Evolutionary conservation across 2,329 filamentous ascomycete genomes (phyloP), one percentile per base, ranked within the genome.

Genomic region (Cryoendolithus antarcticus): DNA sequence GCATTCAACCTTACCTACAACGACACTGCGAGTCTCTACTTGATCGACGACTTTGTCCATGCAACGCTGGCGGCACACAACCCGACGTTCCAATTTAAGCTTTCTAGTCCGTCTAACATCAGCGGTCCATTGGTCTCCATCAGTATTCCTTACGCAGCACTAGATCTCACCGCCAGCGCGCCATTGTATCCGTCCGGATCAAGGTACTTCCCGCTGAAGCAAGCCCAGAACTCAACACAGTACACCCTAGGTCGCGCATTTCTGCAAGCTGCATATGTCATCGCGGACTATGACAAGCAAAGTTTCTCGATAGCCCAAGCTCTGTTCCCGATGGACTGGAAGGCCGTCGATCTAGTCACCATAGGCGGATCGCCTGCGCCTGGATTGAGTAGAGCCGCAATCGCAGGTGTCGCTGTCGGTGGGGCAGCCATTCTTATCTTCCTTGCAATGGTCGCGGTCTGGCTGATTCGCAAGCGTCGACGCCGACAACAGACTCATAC

Each of bases 1-100:
- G 56, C 57, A 2, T 66, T 67, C 44, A 57, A 56, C 1, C 48
- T 66, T 1, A 57, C 49, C 2, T 66, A 61, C 49, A 57, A 65
- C 42, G 38, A 48, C 2, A 46, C 45, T 5, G 56, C 54, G 8
- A 54, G 62, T 6, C 48, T 62, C 2, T 67, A 66, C 38, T 48
- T 60, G 4, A 47, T 66, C 4, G 60, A 64, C 46, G 54, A 60
- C 10, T 59, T 53, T 0, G 49, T 57, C 3, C 62, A 64, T 41
- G 19, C 46, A n/a, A 39, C 53, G 13, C 50, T 64, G 0, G 32
- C 52, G 8, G 39, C 36, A 1, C 50, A 49, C 12, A 59, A 64
- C 34, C 60, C 63, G 1, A 55, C 47, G 0, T 46, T 67, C 31
- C 63, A 57, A 2, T 54, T 66, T 39, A 61, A 39, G 3, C 35